These are phyloP conservation scores for Rosa persica DNA, from an alignment of 306 rosid species.

Conservation along the genomic window DNA sequence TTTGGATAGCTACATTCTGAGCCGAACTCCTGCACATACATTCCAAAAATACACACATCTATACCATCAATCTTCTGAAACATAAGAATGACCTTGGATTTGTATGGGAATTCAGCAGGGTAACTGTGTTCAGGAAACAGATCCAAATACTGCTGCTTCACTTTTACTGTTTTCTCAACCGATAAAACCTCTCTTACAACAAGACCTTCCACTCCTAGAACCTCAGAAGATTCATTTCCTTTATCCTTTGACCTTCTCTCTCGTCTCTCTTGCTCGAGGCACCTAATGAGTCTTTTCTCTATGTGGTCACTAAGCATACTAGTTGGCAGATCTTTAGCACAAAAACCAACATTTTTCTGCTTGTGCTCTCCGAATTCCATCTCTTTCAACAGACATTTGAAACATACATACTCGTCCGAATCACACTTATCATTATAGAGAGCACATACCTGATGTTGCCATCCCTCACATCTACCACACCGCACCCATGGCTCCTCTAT, in stretches of 20 bases:
- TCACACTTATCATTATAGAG: slow-evolving; percentile 44
- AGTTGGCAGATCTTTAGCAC: slow-evolving; percentile 52
- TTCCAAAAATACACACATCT: slow-evolving; percentile 57
- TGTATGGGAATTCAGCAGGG: slow-evolving; percentile 57
- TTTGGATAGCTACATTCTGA: slow-evolving; percentile 61
- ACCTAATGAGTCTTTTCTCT: slow-evolving; percentile 46
- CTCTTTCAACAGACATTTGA: slow-evolving; percentile 43
- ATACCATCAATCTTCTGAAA: slow-evolving; percentile 73
- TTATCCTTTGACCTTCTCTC: slow-evolving; percentile 23
- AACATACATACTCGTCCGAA: slow-evolving; percentile 49
- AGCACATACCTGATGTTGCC: slow-evolving; percentile 74
- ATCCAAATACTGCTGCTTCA: slow-evolving; percentile 50
- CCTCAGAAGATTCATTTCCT: slow-evolving; percentile 45
- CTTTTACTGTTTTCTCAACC: slow-evolving; percentile 44
- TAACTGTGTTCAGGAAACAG: slow-evolving; percentile 38
- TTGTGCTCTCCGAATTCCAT: slow-evolving; percentile 30
- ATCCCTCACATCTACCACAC: slow-evolving; percentile 55
- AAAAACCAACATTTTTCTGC: slow-evolving; percentile 27
- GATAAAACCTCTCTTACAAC: slow-evolving; percentile 55
- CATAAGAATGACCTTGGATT: slow-evolving; percentile 55
- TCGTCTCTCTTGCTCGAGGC: slow-evolving; percentile 44
- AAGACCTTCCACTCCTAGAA: slow-evolving; percentile 46
- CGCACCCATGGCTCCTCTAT: slow-evolving; percentile 62
- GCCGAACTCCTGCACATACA: slow-evolving; percentile 73
- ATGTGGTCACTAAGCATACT: slow-evolving; percentile 63